Conservation (phyloP, 2,329 filamentous ascomycete genomes). For the Cercospora zeina region DNA sequence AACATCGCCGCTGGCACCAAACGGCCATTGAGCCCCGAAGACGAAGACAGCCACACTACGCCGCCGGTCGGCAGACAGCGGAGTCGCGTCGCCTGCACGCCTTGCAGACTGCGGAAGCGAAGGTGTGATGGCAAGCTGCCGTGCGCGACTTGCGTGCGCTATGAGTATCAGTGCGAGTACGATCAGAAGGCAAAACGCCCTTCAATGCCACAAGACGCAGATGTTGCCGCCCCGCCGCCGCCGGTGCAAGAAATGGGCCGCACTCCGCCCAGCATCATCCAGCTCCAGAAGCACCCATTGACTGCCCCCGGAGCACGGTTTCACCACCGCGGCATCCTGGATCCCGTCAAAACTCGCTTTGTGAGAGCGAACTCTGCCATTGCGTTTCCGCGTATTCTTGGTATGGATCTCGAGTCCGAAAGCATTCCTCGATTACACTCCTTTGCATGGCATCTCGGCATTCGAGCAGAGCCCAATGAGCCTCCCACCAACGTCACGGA, state of each 20-base stretch:
- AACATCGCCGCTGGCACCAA: slow-evolving; percentile 27
- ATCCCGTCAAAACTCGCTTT: slow-evolving; percentile 41
- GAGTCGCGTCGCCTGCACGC: slow-evolving; percentile 40
- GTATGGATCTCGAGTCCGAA: slow-evolving; percentile 56
- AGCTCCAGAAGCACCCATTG: slow-evolving; percentile 39
- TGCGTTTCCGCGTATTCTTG: slow-evolving; percentile 57
- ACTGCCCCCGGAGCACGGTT: slow-evolving; percentile 41
- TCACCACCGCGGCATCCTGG: slow-evolving; percentile 41
- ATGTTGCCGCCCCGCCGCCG: slow-evolving; percentile 31
- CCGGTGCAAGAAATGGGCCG: slow-evolving; percentile 28
- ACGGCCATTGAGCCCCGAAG: slow-evolving; percentile 33
- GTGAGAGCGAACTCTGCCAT: slow-evolving; percentile 48
- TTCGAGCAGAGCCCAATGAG: slow-evolving; percentile 35
- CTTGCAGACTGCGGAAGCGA: slow-evolving; percentile 37
- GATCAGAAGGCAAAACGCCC: slow-evolving; percentile 35
- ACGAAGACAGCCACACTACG: slow-evolving; percentile 21
- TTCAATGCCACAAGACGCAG: slow-evolving; percentile 32
- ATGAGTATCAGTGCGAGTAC: slow-evolving; percentile 42
- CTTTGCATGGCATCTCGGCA: slow-evolving; percentile 56
- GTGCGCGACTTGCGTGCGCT: slow-evolving; percentile 40
- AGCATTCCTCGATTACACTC: slow-evolving; percentile 56
- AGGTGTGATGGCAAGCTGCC: slow-evolving; percentile 39
- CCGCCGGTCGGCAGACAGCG: slow-evolving; percentile 37
- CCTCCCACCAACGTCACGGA: slow-evolving; percentile 32
- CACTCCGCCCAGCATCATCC: slow-evolving; percentile 36